Evolutionary conservation across 352 stramenopile species (phyloP).

Genomic region (Sclerospora graminicola): DNA sequence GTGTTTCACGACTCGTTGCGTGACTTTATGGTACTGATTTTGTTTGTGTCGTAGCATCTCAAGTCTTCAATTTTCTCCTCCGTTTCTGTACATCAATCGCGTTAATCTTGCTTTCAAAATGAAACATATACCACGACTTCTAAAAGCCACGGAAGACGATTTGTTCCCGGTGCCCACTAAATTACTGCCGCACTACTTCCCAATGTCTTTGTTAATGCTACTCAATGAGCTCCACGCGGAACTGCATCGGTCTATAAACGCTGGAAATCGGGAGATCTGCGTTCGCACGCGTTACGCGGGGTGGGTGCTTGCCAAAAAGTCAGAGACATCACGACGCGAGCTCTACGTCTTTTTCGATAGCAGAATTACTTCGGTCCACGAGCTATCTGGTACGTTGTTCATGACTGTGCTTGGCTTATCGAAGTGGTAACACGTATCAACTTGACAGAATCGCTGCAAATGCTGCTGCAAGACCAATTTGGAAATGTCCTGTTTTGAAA

Average conservation of each 20-base stretch:
- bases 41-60: conserved; percentile 7
- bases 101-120: conserved; percentile 41
- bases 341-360: conserved; percentile 54
- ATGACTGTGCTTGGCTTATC: neutral
- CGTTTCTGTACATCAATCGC: conserved; percentile 51
- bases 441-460: conserved; percentile 32
- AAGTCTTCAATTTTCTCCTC: conserved; percentile 16
- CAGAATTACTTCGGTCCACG: conserved; percentile 41
- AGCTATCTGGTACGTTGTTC: conserved; percentile 34
- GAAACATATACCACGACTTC: conserved; percentile 37
- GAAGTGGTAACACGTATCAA: neutral
- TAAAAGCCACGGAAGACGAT: conserved; percentile 40
- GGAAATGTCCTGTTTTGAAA: conserved; percentile 39
- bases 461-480: conserved; percentile 43
- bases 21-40: conserved; percentile 2
- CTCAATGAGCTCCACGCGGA: conserved; percentile 33
- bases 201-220: conserved; percentile 21
- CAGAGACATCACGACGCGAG: conserved; percentile 32
- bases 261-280: conserved; percentile 35
- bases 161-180: conserved; percentile 34
- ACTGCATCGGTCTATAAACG: conserved; percentile 19
- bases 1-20: neutral
- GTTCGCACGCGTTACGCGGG: conserved; percentile 44
- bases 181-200: conserved; percentile 39
- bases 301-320: conserved; percentile 48